Base-by-base conservation (phyloP, 441 rosid genomes). In the Brassica balearica region DNA sequence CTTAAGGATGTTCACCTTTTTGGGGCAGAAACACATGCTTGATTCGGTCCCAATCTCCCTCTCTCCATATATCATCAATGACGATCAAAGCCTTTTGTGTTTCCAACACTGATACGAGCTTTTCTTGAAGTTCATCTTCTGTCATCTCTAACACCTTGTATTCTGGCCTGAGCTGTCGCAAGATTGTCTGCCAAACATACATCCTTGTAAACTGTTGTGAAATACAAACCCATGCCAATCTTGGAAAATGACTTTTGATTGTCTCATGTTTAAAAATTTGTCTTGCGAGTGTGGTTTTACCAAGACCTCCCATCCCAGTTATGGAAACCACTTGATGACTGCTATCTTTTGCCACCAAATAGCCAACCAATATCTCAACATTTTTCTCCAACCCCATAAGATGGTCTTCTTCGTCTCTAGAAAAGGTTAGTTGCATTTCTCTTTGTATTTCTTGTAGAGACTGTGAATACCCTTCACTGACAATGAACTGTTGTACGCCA, bases 151-250 rank as follows among this genome's bases (percentile, higher is more conserved):
- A 0, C 11, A 76, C 60, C 8, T 25, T 11, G 0, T 51, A 22
- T 55, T 25, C 19, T 2, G 65, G 12, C 5, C 5, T 65, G 3
- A 84, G 72, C 11, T 53, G 36, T 5, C 3, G 19, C 2, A 78
- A 14, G 12, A 81, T 69, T 12, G 12, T 4, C 12, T 41, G 46
- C 46, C 46, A 41, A 2, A 81, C 48, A 4, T 8, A 3, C 3
- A 22, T 2, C 4, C 65, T 25, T 25, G 36, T 12, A 61, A 61
- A 25, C 17, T 5, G 36, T 61, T 61, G 65, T 3, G 86, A 84
- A 7, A 84, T 55, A 71, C 76, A 81, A 0, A 76, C 82, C 84
- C 84, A 78, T 1, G 75, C 81, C 0, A 82, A 19, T 34, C 76
- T 0, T 8, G 61, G 51, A 60, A 78, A 84, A 41, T 41, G 48